Percentiles rank a stretch among this genome's conserved stretches.
Conservation (phyloP, 192 early-diverging fungal species). For the Backusella luteola region DNA sequence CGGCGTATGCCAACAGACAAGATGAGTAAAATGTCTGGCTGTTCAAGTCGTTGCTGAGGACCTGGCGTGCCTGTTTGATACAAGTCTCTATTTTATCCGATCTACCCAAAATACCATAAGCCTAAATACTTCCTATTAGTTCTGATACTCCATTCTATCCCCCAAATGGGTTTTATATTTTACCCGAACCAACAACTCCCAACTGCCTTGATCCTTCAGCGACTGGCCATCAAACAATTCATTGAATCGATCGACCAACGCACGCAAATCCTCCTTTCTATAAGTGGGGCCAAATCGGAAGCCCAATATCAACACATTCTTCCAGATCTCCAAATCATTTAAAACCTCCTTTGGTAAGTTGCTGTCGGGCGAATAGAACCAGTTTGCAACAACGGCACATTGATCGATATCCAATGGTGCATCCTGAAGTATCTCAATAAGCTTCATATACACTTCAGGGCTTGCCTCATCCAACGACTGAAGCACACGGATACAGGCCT, state of each 20-base stretch:
- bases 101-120: slow-evolving; percentile 8
- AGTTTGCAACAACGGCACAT: slow-evolving; percentile 18
- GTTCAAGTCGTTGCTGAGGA: not conserved
- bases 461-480: not conserved
- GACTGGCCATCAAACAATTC: slow-evolving; percentile 8
- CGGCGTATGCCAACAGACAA: slow-evolving; percentile 15
- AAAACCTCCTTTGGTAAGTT: not conserved
- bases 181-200: slow-evolving; percentile 29
- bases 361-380: slow-evolving; percentile 11
- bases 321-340: slow-evolving; percentile 25
- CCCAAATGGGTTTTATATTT: not conserved
- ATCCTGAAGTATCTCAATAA: not conserved
- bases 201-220: not conserved
- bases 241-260: slow-evolving; percentile 17
- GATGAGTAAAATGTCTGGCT: not conserved
- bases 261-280: slow-evolving; percentile 15
- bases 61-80: not conserved
- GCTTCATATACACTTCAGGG: slow-evolving; percentile 6
- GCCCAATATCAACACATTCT: slow-evolving; percentile 20
- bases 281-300: slow-evolving; percentile 20
- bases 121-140: not conserved
- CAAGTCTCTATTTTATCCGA: not conserved
- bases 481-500: slow-evolving; percentile 1
- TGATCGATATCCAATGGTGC: slow-evolving; percentile 17
- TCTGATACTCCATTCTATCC: not conserved